Evolutionary conservation across 192 early-diverging fungal species (phyloP), one percentile per base, ranked within the genome.

Genomic region (Globomyces pollinis-pini): DNA sequence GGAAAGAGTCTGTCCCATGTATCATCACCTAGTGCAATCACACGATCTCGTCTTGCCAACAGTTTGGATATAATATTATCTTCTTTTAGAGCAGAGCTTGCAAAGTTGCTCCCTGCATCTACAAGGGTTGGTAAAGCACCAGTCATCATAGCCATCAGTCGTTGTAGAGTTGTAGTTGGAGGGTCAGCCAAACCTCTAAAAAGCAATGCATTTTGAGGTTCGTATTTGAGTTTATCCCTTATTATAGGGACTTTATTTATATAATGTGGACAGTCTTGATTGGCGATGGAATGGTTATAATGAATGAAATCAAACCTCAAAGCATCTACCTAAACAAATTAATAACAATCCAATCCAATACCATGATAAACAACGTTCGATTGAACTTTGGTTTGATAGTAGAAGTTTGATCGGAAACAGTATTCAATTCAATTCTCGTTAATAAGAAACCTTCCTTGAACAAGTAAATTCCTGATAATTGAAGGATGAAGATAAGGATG

Each of bases 1-100:
- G 91, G 91, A 59, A 90, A 99, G 55, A 99, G 63, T 50, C 79
- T 79, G 21, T 83, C 81, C 96, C 96, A 99, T 0, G 94, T 98
- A 54, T 98, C 93, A 66, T 98, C 94, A 49, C 94, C 94, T 73
- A 91, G 86, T 51, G 92, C 91, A 20, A 82, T 24, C 16, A 82
- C 39, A 23, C 66, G 44, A 7, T 57, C 42, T 7, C 41, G 38
- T 8, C 28, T 16, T 11, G 32, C 3, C 6, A 52, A 35, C 26
- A 81, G 49, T 38, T 84, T 75, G 20, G 65, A 57, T 6, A 83
- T 35, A 8, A 84, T 15, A 65, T 80, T 83, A 53, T 84, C 82
- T 50, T 84, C 79, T 20, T 58, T 49, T 33, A 83, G 65, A 2
- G 59, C 61, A 33, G 65, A 53, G n/a, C 68, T 67, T 15, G 67